These are phyloP conservation scores for Russula emetica DNA, from an alignment of 768 basidiomycete genomes.

Conservation along the genomic window DNA sequence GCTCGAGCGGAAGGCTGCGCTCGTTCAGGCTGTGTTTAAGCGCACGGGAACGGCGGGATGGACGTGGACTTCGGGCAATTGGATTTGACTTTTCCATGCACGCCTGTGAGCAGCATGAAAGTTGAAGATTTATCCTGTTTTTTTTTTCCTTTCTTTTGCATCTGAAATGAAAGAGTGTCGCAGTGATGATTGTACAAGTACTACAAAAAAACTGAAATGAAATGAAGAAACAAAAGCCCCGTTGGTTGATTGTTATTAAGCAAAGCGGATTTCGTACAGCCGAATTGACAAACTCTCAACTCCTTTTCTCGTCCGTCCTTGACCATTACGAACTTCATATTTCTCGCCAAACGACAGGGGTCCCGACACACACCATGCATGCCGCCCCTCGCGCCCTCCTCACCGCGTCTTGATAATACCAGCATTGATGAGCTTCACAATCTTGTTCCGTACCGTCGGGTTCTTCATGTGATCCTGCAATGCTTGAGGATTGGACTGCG, in stretches of 20 bases:
- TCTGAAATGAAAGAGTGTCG: not conserved
- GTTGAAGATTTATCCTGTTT: not conserved
- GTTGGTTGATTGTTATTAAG: not conserved
- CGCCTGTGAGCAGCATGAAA: not conserved
- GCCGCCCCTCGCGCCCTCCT: constrained; percentile 27
- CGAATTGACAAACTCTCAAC: not conserved
- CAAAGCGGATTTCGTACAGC: not conserved
- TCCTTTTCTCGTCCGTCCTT: not conserved
- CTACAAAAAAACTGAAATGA: not conserved
- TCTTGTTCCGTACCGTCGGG: constrained; percentile 71
- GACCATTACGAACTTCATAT: not conserved
- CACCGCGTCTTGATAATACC: constrained; percentile 88
- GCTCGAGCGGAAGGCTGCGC: constrained; percentile 44
- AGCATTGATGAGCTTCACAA: constrained; percentile 85
- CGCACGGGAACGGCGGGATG: constrained; percentile 53
- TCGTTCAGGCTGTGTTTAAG: constrained; percentile 43
- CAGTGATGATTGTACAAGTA: not conserved
- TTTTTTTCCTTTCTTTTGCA: not conserved
- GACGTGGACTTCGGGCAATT: constrained; percentile 28
- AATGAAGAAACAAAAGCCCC: not conserved
- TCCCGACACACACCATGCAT: not conserved
- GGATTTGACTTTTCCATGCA: constrained; percentile 2
- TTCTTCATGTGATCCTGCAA: constrained; percentile 98
- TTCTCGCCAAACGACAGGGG: not conserved
- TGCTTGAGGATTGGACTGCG: constrained; percentile 82